phyloP scores from a whole-genome alignment of 176 grass and related monocot species.

The Rhynchospora pubera region DNA sequence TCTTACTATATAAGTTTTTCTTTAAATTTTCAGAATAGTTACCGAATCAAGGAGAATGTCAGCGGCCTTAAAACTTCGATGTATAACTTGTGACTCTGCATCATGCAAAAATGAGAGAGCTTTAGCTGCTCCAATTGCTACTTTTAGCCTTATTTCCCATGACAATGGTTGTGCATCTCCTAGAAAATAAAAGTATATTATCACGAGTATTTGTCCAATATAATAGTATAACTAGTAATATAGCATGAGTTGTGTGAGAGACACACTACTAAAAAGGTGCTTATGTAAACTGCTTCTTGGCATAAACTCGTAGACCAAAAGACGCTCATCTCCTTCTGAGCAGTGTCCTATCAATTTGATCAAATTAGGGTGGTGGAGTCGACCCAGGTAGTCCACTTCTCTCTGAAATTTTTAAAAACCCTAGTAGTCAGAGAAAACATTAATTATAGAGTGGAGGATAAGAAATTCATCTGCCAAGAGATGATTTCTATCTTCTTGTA shows the following conservation, averaged over 20 bases:
- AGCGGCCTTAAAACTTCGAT: conserved; percentile 95
- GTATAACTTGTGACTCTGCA: conserved; percentile 84
- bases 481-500: not conserved
- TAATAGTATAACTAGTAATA: conserved; percentile 5
- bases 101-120: conserved; percentile 93
- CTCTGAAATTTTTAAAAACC: conserved; percentile 43
- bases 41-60: conserved; percentile 99
- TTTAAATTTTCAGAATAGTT: not conserved
- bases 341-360: conserved; percentile 93
- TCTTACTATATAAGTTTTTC: not conserved
- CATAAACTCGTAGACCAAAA: conserved; percentile 85
- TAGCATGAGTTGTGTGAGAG: not conserved
- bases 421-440: no score
- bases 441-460: conserved; percentile 19
- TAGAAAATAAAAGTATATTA: conserved; percentile 15
- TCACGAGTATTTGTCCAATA: not conserved
- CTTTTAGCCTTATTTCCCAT: conserved; percentile 89
- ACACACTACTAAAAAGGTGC: conserved; percentile 85
- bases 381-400: conserved; percentile 89
- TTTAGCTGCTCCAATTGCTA: conserved; percentile 84
- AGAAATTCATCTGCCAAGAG: not conserved
- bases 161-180: conserved; percentile 69
- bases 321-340: conserved; percentile 64
- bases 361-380: conserved; percentile 77
- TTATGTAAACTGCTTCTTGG: conserved; percentile 87